phyloP scores from a whole-genome alignment of 1,139 yeast genomes.

The Sugiyamaella xylanicola region DNA sequence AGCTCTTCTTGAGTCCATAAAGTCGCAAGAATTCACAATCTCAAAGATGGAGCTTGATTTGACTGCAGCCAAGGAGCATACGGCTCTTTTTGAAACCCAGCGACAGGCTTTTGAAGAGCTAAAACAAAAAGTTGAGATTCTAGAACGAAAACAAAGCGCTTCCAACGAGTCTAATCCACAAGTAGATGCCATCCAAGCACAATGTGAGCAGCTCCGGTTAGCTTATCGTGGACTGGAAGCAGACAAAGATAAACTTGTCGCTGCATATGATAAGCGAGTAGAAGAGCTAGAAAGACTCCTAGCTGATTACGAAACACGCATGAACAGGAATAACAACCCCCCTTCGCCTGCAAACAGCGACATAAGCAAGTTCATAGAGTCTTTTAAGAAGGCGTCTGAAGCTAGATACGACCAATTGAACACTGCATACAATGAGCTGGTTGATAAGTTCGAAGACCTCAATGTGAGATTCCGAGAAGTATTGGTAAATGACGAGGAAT shows the following conservation, averaged over 20 bases:
- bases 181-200: constrained; percentile 3
- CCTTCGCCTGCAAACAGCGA: not conserved
- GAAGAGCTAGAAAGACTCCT: constrained; percentile 18
- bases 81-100: constrained; percentile 25
- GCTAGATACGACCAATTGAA: constrained; percentile 31
- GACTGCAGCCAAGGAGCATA: constrained; percentile 26
- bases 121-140: constrained; percentile 27
- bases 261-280: constrained; percentile 8
- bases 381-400: constrained; percentile 28
- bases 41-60: constrained; percentile 33
- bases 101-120: constrained; percentile 30
- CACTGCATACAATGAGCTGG: constrained; percentile 33
- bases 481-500: constrained; percentile 23
- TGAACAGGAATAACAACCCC: constrained; percentile 24
- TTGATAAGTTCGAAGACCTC: constrained; percentile 28
- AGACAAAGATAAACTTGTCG: constrained; percentile 14
- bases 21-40: constrained; percentile 28
- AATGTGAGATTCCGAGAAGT: constrained; percentile 27
- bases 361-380: constrained; percentile 27
- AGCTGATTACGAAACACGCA: constrained; percentile 1
- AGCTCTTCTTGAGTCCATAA: constrained; percentile 19
- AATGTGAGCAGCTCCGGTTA: constrained; percentile 19
- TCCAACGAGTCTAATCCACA: constrained; percentile 6
- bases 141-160: not conserved
- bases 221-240: constrained; percentile 23